A percentile compares a stretch with the other conserved stretches of the same genome.
These are phyloP conservation scores for Cystobasidiopsis lactophilus DNA, from an alignment of 768 basidiomycete species.

Conservation along the genomic window DNA sequence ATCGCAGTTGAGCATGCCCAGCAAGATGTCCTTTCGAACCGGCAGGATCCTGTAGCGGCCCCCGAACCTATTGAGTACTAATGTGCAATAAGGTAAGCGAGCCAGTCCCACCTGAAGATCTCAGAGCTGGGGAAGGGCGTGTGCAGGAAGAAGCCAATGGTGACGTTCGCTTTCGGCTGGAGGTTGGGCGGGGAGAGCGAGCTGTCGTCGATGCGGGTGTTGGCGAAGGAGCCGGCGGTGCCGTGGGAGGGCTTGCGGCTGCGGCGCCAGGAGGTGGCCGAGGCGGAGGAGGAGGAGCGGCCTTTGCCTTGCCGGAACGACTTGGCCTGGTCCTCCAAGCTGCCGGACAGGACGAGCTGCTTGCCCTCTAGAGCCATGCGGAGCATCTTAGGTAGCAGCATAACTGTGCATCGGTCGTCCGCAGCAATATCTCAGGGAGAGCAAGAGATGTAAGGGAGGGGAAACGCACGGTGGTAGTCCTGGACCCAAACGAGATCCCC, in stretches of 20 bases:
- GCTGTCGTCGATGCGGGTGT: neutral
- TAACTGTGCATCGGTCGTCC: slow-evolving; percentile 1
- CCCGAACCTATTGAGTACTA: slow-evolving; percentile 3
- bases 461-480: slow-evolving; percentile 16
- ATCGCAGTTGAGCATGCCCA: slow-evolving; percentile 86
- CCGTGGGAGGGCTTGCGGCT: neutral
- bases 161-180: slow-evolving; percentile 30
- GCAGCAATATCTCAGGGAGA: too few species aligned
- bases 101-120: slow-evolving; percentile 84
- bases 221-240: neutral
- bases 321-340: neutral
- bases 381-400: slow-evolving; percentile 13
- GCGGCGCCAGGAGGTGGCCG: neutral
- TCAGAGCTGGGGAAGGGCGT: slow-evolving; percentile 96
- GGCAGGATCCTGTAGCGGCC: slow-evolving; percentile 53
- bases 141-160: slow-evolving; percentile 96
- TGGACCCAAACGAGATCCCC: slow-evolving; percentile 99
- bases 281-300: neutral
- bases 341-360: neutral
- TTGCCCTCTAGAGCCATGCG: slow-evolving; percentile 7
- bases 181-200: neutral
- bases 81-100: slow-evolving; percentile 7
- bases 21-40: slow-evolving; percentile 88
- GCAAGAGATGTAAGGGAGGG: neutral
- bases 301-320: neutral